Evolutionary conservation across 2,329 filamentous ascomycete species (phyloP), one percentile per base, ranked within the genome.

Genomic region (Monosporascus sp.): DNA sequence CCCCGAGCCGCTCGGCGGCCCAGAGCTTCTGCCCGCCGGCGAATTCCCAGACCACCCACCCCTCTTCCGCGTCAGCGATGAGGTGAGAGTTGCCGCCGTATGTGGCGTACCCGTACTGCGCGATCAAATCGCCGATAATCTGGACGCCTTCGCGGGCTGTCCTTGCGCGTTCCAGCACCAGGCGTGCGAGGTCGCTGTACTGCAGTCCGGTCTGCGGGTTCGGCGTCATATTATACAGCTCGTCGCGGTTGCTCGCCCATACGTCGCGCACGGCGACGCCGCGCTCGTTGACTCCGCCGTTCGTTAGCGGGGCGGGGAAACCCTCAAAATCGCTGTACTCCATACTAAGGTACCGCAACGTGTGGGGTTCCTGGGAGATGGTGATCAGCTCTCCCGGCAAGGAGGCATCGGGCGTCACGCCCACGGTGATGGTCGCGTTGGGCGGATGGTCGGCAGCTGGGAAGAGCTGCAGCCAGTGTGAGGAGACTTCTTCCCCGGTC

Each of bases 401-500:
- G 25, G 61, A 60, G 22, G 72, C 72, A 50, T 69, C 66, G 50
- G 67, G 54, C 6, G 72, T 73, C 6, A 74, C 71, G n/a, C 72
- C 72, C 8, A 74, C 71, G 45, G 65, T 68, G 49, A 76, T 68
- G 0, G 71, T 75, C 1, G 68, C 70, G 48, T 76, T 74, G 0
- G 70, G 42, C 1, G 66, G 57, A 49, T 76, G 66, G 46, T 75
- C 68, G 34, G 60, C 62, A 1, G 71, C 73, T 0, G 72, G 66
- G 47, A 76, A 76, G 34, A 77, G 62, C 51, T 76, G 70, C 24
- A 76, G 70, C 72, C 73, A 76, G 53, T 76, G 74, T 8, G 69
- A 72, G 0, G 74, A 77, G 0, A 76, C 73, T 56, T 77, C 73
- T 54, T 77, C 74, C 45, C 74, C 74, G 4, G 73, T 76, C 22